Conservation (phyloP, 2,329 filamentous ascomycete species). For the Plenodomus tracheiphilus region DNA sequence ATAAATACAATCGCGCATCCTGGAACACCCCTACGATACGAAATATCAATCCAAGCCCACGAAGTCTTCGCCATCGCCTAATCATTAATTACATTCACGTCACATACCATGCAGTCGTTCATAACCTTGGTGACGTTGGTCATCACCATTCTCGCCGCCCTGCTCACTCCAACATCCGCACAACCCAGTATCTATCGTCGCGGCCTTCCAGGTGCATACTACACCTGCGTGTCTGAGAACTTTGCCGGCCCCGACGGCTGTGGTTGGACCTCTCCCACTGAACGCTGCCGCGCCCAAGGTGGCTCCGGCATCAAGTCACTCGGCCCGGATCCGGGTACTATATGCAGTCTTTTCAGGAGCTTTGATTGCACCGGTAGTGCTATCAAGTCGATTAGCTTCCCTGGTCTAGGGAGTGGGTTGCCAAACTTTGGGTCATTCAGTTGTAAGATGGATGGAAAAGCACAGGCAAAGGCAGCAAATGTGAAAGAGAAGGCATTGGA, state of each 20-base stretch:
- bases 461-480: not conserved
- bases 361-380: conserved; percentile 24
- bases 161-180: not conserved
- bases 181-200: conserved; percentile 15
- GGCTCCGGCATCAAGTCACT: conserved; percentile 27
- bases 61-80: too few species aligned
- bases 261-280: conserved; percentile 30
- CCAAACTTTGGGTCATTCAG: conserved; percentile 30
- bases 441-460: conserved; percentile 15
- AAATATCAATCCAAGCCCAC: too few species aligned
- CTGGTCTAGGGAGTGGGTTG: conserved; percentile 21
- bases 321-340: conserved; percentile 36
- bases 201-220: conserved; percentile 42
- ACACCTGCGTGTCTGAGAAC: conserved; percentile 33
- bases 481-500: conserved; percentile 6
- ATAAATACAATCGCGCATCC: conserved; percentile 1
- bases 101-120: too few species aligned
- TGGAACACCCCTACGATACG: conserved; percentile 12
- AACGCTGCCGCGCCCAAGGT: conserved; percentile 30
- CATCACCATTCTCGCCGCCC: conserved; percentile 6
- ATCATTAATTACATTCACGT: conserved; percentile 8
- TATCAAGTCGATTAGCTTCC: conserved; percentile 27
- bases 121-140: too few species aligned
- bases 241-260: conserved; percentile 29
- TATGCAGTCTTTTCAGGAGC: conserved; percentile 30